Percentiles rank a stretch among this genome's conserved stretches.
Conservation (phyloP, 2,329 filamentous ascomycete genomes). For the Fusarium secorum region DNA sequence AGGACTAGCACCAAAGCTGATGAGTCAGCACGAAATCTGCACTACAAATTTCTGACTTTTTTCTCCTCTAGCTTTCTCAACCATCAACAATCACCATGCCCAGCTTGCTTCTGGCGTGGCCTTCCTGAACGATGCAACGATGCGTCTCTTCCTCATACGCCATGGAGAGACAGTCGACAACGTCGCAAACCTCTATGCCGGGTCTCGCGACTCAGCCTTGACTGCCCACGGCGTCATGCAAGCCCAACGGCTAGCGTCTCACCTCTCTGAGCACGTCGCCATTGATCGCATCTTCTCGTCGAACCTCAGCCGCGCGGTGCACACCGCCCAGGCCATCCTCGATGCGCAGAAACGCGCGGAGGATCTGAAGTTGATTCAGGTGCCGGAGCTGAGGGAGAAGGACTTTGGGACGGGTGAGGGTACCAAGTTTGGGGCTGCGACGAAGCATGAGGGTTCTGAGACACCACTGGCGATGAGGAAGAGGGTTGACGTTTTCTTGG, state of each 20-base stretch:
- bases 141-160: constrained; percentile 75
- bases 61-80: neutral
- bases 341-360: constrained; percentile 57
- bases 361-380: constrained; percentile 33
- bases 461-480: constrained; percentile 70
- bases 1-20: neutral
- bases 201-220: constrained; percentile 79
- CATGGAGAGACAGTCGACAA: constrained; percentile 94
- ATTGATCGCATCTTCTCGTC: constrained; percentile 79
- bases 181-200: constrained; percentile 79
- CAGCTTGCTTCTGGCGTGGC: constrained; percentile 30
- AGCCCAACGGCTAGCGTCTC: constrained; percentile 72
- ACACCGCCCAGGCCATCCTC: constrained; percentile 73
- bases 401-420: constrained; percentile 78
- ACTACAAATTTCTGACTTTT: constrained; percentile 36
- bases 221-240: constrained; percentile 85
- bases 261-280: constrained; percentile 57
- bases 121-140: constrained; percentile 39
- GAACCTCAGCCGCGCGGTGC: constrained; percentile 75
- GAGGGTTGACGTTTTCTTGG: constrained; percentile 72
- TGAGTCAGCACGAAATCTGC: constrained; percentile 29
- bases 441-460: constrained; percentile 65
- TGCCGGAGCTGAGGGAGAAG: constrained; percentile 69
- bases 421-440: constrained; percentile 57
- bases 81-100: constrained; percentile 31